Conservation (phyloP, 2,329 filamentous ascomycete genomes). For the Ascochyta pisi region DNA sequence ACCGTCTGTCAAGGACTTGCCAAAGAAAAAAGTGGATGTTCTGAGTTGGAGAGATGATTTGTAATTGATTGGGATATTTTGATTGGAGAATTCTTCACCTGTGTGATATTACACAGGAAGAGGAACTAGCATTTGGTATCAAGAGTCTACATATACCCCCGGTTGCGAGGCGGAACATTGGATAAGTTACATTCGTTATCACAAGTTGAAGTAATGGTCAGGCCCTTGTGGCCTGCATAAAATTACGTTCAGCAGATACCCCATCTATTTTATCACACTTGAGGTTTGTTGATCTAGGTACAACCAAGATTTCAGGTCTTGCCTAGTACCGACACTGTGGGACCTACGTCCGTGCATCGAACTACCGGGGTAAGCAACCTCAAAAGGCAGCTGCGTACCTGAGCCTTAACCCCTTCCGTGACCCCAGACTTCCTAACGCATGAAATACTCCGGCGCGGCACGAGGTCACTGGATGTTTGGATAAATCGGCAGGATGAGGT, state of each 20-base stretch:
- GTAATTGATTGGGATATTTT: neutral
- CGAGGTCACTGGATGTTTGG: neutral
- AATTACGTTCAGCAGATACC: neutral
- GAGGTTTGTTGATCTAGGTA: too few relatives aligned
- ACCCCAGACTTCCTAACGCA: neutral
- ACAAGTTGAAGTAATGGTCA: neutral
- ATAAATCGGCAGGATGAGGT: neutral
- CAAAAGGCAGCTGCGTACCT: slow-evolving; percentile 9
- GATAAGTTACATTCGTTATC: neutral
- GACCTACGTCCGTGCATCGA: neutral
- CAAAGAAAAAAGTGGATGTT: slow-evolving; percentile 25
- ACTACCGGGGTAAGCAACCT: slow-evolving; percentile 4
- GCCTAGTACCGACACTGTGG: neutral
- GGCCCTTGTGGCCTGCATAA: too few relatives aligned
- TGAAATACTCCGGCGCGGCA: slow-evolving; percentile 7
- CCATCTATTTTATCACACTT: neutral
- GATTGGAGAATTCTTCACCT: too few relatives aligned
- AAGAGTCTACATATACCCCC: neutral
- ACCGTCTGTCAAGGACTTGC: slow-evolving; percentile 19
- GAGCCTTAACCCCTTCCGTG: slow-evolving; percentile 1
- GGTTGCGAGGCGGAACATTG: neutral
- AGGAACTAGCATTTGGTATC: too few relatives aligned
- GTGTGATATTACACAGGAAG: too few relatives aligned
- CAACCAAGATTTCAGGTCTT: neutral
- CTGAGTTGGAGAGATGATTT: slow-evolving; percentile 27